Evolutionary conservation across 2,329 filamentous ascomycete genomes (phyloP).

Genomic region (Monosporascus ibericus): DNA sequence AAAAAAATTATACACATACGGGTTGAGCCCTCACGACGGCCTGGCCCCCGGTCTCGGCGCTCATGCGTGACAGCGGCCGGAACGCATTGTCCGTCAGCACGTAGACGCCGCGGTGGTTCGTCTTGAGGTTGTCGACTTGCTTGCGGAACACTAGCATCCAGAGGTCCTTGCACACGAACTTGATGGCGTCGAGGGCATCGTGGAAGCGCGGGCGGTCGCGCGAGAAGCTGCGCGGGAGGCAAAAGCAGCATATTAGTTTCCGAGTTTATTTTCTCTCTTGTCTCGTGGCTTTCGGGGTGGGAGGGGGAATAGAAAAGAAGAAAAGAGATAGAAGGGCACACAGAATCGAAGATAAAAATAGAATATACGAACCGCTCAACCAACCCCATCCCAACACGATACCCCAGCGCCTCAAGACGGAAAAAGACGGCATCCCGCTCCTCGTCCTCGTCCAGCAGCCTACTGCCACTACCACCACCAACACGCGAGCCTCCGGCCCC

Average conservation of each 20-base stretch:
- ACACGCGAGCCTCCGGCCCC: neutral
- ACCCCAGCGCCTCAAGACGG: constrained; percentile 77
- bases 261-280: neutral
- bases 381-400: constrained; percentile 85
- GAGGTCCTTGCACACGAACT: constrained; percentile 97
- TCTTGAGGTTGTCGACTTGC: constrained; percentile 98
- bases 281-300: neutral
- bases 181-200: constrained; percentile 91
- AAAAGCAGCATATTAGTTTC: too few species aligned
- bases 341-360: constrained; percentile 1
- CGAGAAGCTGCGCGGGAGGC: constrained; percentile 55
- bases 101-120: constrained; percentile 94
- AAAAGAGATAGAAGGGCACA: neutral
- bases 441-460: constrained; percentile 66
- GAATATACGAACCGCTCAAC: constrained; percentile 67
- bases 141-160: constrained; percentile 94
- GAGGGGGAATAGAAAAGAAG: neutral
- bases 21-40: constrained; percentile 71
- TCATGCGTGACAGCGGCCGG: constrained; percentile 84
- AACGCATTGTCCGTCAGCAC: constrained; percentile 92
- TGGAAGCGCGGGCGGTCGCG: constrained; percentile 80
- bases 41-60: constrained; percentile 68
- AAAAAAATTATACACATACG: constrained; percentile 49
- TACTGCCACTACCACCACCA: constrained; percentile 1
- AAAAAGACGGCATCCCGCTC: constrained; percentile 80